A percentile compares a stretch with the other conserved stretches of the same genome.
These are phyloP conservation scores for Xylaria acuta DNA, from an alignment of 495 filamentous ascomycete genomes.

Conservation along the genomic window DNA sequence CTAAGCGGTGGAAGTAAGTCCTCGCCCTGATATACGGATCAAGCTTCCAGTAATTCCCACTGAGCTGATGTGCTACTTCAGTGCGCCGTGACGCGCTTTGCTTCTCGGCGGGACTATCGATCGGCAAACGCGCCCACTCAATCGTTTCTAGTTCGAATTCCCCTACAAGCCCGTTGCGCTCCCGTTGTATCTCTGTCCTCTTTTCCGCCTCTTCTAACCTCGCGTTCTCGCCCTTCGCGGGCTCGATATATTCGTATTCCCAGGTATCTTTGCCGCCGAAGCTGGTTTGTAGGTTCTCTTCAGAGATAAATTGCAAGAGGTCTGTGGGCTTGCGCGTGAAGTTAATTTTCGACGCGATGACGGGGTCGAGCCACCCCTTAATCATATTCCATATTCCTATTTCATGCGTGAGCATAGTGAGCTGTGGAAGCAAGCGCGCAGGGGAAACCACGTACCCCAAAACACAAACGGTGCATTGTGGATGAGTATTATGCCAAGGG, in stretches of 20 bases:
- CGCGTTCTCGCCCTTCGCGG: slow-evolving; percentile 20
- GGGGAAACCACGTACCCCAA: slow-evolving; percentile 17
- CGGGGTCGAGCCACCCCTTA: slow-evolving; percentile 26
- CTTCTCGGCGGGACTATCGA: not conserved
- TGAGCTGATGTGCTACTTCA: not conserved
- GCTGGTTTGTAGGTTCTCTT: slow-evolving; percentile 14
- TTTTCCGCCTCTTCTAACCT: slow-evolving; percentile 6
- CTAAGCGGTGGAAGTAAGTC: slow-evolving; percentile 20
- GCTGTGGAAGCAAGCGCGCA: not conserved
- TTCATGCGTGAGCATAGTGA: not conserved
- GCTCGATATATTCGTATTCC: slow-evolving; percentile 25
- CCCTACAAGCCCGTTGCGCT: not conserved
- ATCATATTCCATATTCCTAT: slow-evolving; percentile 28
- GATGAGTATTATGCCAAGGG: slow-evolving; percentile 18
- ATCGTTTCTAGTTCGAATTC: slow-evolving; percentile 19
- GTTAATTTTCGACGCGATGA: slow-evolving; percentile 27
- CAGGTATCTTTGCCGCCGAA: slow-evolving; percentile 22
- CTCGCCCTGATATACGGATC: slow-evolving; percentile 23
- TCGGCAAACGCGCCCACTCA: slow-evolving; percentile 2
- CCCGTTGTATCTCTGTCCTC: slow-evolving; percentile 9
- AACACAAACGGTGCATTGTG: slow-evolving; percentile 30
- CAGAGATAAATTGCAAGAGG: slow-evolving; percentile 20
- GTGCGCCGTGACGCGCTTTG: not conserved
- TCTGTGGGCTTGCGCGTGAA: slow-evolving; percentile 23
- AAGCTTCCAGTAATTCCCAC: slow-evolving; percentile 21